Percentiles rank a stretch among this genome's conserved stretches.
These are phyloP conservation scores for Magnolia changhungtana DNA, from an alignment of 164 flowering plant species.

Conservation along the genomic window DNA sequence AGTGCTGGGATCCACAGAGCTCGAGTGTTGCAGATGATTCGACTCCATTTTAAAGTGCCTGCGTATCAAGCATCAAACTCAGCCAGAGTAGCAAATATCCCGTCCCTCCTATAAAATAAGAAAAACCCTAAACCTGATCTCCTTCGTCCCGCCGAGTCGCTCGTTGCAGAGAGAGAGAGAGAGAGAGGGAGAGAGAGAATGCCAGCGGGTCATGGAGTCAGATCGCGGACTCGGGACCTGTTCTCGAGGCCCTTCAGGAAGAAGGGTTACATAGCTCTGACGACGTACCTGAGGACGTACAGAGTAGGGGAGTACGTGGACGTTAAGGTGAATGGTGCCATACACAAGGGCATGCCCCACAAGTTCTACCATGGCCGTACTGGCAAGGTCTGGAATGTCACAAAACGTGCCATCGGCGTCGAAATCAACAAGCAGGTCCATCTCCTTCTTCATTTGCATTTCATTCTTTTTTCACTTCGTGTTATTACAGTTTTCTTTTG, in stretches of 20 bases:
- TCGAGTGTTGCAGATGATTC: too few relatives aligned
- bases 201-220: constrained; percentile 76
- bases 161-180: background rate
- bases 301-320: constrained; percentile 68
- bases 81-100: too few relatives aligned
- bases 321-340: constrained; percentile 72
- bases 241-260: constrained; percentile 68
- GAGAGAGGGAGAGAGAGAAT: constrained; percentile 22
- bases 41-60: too few relatives aligned
- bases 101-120: too few relatives aligned
- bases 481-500: too few relatives aligned
- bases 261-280: constrained; percentile 63
- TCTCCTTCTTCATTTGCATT: background rate
- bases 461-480: background rate
- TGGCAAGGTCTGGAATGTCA: constrained; percentile 79
- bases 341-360: constrained; percentile 93
- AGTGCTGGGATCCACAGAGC: too few relatives aligned
- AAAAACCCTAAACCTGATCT: too few relatives aligned
- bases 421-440: constrained; percentile 77
- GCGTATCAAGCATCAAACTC: too few relatives aligned
- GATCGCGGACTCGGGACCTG: constrained; percentile 67
- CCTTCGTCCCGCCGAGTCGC: too few relatives aligned
- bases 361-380: constrained; percentile 92
- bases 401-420: constrained; percentile 84
- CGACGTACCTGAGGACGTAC: constrained; percentile 60